Base-by-base conservation (phyloP, 2,329 filamentous ascomycete species). In the Scopulariopsis brevicaulis region DNA sequence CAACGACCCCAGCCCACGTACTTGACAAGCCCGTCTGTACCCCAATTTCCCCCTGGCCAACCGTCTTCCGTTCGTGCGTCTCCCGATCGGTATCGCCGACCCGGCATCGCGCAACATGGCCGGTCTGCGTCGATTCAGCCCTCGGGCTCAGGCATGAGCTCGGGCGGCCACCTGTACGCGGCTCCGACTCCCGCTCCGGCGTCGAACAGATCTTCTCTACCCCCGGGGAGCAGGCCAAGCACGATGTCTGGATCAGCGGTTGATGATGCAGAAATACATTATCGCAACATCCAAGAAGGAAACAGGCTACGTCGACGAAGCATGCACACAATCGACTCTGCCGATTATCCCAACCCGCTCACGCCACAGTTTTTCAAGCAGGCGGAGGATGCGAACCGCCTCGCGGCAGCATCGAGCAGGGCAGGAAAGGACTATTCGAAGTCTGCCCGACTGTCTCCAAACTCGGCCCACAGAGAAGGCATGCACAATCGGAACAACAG, bases 231-330 rank as follows among this genome's bases (percentile, higher is more conserved):
- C 8, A 55, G n/a, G 52, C 58, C 43, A 20, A 55, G 25, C 56
- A 62, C n/a, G 55, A 57, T 22, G 34, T 50, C 52, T 24, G 56
- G 56, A 24, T 54, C 56, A 28, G 34, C 51, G 11, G 51, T 48
- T 12, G 56, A 58, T 32, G 52, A 54, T 34, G 51, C 28, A 28
- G 61, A 59, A 63, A 24, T 48, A 22, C 37, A 55, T 61, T 58
- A 58, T 66, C 62, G 70, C 63, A 59, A 67, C 65, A 15, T 73
- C n/a, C 71, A 81, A 20, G 90, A 93, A 32, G 81, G 85, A 11
- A 90, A 87, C 71, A 81, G 89, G 67, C 87, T 91, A 71, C 81
- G 91, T 64, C 84, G 91, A 67, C 84, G 91, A 63, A 96, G 91
- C 72, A 82, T 95, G 74, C 89, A 89, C 63, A 86, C 83, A 20